phyloP scores from a whole-genome alignment of 106 monocot species.

The Allium cepa region DNA sequence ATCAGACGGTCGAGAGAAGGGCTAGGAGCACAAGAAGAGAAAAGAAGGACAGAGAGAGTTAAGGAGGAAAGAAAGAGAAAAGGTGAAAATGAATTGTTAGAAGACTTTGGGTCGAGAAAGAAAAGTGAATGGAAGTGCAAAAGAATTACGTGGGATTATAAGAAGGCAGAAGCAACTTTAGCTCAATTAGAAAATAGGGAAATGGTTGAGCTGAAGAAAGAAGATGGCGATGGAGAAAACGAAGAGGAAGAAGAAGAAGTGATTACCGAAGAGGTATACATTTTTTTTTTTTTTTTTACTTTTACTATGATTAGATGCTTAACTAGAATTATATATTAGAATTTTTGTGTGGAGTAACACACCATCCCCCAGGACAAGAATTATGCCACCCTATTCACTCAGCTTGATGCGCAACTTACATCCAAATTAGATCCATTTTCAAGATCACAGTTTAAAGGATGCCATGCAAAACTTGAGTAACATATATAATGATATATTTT shows the following conservation, averaged over 20 bases:
- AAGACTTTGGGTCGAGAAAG: slow-evolving; percentile 63
- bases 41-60: slow-evolving; percentile 41
- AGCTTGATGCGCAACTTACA: too few species aligned
- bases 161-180: slow-evolving; percentile 74
- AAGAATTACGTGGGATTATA: slow-evolving; percentile 39
- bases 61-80: slow-evolving; percentile 40
- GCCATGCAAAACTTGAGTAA: too few species aligned
- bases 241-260: slow-evolving; percentile 59
- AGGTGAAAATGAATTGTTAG: slow-evolving; percentile 43
- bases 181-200: slow-evolving; percentile 85
- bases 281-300: background rate
- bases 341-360: too few species aligned
- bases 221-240: slow-evolving; percentile 21
- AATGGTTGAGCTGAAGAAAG: slow-evolving; percentile 30
- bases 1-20: slow-evolving; percentile 86
- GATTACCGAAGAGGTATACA: slow-evolving; percentile 75
- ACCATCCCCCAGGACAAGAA: too few species aligned
- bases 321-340: too few species aligned
- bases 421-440: too few species aligned
- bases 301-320: background rate
- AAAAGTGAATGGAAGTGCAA: slow-evolving; percentile 67
- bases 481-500: too few species aligned
- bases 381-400: too few species aligned
- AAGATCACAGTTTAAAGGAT: too few species aligned
- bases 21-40: slow-evolving; percentile 42